Conservation (phyloP, 2,329 filamentous ascomycete species). For the Amphichorda felina region DNA sequence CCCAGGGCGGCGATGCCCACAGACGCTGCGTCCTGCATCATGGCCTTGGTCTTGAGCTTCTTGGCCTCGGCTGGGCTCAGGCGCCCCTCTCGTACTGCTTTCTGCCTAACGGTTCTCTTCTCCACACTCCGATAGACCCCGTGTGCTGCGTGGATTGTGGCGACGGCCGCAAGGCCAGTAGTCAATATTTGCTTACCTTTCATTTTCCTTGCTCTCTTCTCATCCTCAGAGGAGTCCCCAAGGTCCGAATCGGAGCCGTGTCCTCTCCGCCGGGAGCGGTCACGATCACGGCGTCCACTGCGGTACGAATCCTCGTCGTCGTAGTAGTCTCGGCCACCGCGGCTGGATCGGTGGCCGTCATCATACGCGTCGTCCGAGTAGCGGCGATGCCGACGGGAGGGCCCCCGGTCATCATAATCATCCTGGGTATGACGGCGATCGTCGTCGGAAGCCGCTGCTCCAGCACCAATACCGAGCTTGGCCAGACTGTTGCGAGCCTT, state of each 20-base stretch:
- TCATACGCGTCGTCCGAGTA: constrained; percentile 34
- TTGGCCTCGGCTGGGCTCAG: constrained; percentile 37
- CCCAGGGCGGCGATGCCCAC: constrained; percentile 45
- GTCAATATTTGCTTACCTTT: constrained; percentile 51
- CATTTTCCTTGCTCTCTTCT: constrained; percentile 41
- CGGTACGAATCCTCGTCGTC: constrained; percentile 33
- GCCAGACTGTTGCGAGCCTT: constrained; percentile 48
- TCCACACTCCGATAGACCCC: constrained; percentile 47
- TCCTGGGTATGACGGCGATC: constrained; percentile 28
- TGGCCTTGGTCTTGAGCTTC: constrained; percentile 44
- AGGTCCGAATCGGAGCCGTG: constrained; percentile 42
- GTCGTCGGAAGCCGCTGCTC: constrained; percentile 22
- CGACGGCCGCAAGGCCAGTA: constrained; percentile 42
- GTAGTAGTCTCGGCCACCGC: constrained; percentile 25
- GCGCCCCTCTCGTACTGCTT: constrained; percentile 40
- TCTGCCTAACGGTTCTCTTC: constrained; percentile 39
- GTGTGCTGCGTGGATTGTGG: constrained; percentile 48
- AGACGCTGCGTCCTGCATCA: constrained; percentile 46
- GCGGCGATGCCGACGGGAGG: constrained; percentile 17
- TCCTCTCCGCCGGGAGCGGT: constrained; percentile 19
- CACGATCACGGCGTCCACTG: constrained; percentile 26
- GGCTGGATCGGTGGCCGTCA: constrained; percentile 28
- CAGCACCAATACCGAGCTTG: constrained; percentile 47
- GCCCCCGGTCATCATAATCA: constrained; percentile 29
- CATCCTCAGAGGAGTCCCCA: constrained; percentile 45